Evolutionary conservation across 768 basidiomycete genomes (phyloP).

Genomic region (Cubamyces sp.): DNA sequence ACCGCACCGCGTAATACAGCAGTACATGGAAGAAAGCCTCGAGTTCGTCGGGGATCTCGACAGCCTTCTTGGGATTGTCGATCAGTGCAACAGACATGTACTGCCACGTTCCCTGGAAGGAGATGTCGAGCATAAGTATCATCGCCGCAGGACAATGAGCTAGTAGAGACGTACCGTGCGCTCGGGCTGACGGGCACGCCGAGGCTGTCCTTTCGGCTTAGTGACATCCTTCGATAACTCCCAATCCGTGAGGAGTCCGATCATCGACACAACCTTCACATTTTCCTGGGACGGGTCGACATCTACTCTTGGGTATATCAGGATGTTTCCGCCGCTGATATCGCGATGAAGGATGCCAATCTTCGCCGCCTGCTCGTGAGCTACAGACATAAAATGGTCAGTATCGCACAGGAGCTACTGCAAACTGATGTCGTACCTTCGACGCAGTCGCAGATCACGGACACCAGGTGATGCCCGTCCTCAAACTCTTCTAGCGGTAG

Average conservation of each 20-base stretch:
- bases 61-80: background rate
- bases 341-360: background rate
- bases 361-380: background rate
- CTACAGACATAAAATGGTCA: background rate
- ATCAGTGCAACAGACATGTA: background rate
- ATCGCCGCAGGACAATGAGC: background rate
- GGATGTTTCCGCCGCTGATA: background rate
- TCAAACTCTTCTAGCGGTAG: too few relatives aligned
- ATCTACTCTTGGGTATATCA: background rate
- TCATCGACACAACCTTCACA: background rate
- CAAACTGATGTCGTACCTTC: background rate
- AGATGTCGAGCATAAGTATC: background rate
- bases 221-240: background rate
- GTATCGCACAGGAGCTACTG: background rate
- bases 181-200: background rate
- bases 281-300: background rate
- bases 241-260: background rate
- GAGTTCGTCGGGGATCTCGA: background rate
- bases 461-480: too few relatives aligned
- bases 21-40: background rate
- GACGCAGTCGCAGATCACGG: background rate
- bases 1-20: background rate
- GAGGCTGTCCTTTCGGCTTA: background rate
- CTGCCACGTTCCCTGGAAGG: background rate
- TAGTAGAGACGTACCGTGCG: background rate